These are phyloP conservation scores for Phaeosphaeriaceae sp. DNA, from an alignment of 2,329 filamentous ascomycete genomes.

Conservation along the genomic window DNA sequence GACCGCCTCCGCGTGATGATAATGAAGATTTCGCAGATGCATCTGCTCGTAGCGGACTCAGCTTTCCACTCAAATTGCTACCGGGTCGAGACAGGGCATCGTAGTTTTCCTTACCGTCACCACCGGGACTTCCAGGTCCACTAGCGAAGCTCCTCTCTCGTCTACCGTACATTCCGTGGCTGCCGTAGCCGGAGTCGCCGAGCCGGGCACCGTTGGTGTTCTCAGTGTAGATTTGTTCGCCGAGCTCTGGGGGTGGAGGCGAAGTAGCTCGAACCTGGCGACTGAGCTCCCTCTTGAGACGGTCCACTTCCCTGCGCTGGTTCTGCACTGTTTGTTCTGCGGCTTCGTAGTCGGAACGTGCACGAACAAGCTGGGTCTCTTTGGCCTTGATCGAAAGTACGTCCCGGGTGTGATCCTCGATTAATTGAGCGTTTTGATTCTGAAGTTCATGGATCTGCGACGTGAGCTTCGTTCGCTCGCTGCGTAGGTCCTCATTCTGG, in stretches of 20 bases:
- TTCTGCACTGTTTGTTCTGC: conserved; percentile 87
- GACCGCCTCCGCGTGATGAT: conserved; percentile 43
- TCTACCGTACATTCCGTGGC: conserved; percentile 50
- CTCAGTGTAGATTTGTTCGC: conserved; percentile 61
- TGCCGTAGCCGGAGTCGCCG: conserved; percentile 41
- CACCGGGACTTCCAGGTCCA: conserved; percentile 41
- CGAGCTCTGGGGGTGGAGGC: conserved; percentile 59
- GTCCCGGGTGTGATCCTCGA: conserved; percentile 95
- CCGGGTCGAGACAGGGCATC: conserved; percentile 44
- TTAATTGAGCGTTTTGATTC: conserved; percentile 94
- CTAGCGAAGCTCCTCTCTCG: conserved; percentile 37
- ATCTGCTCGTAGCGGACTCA: conserved; percentile 48
- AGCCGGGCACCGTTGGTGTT: conserved; percentile 58
- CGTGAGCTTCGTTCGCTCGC: conserved; percentile 80
- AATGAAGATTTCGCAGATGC: conserved; percentile 39
- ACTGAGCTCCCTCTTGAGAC: conserved; percentile 83
- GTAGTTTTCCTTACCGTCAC: conserved; percentile 59
- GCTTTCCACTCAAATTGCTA: conserved; percentile 47
- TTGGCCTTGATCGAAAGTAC: conserved; percentile 97
- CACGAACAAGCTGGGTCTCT: conserved; percentile 93
- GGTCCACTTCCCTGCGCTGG: conserved; percentile 85
- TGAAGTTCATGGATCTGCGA: conserved; percentile 94
- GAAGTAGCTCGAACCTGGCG: conserved; percentile 61
- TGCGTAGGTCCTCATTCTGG: conserved; percentile 79
- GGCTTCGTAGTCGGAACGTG: conserved; percentile 86